phyloP scores from a whole-genome alignment of 768 basidiomycete species.

The Lactarius vividus region DNA sequence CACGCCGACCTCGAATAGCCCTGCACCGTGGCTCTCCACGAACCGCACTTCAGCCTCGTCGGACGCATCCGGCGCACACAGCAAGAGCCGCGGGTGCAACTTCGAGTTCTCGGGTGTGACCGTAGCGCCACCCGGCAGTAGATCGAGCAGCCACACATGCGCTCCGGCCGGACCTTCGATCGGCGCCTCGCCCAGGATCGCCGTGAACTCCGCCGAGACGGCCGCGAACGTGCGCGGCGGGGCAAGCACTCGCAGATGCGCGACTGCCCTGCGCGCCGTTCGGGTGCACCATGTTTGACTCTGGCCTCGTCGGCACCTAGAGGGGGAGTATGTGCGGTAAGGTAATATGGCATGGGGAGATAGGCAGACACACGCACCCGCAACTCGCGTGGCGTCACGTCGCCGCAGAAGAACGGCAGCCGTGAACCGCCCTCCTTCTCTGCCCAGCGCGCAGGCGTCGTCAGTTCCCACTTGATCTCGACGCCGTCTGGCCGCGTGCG shows the following conservation, averaged over 20 bases:
- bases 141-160: constrained; percentile 24
- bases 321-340: neutral
- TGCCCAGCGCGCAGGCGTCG: constrained; percentile 34
- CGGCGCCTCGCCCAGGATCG: constrained; percentile 48
- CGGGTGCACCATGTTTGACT: constrained; percentile 48
- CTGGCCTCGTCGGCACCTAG: constrained; percentile 51
- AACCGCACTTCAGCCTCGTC: constrained; percentile 39
- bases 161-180: constrained; percentile 8
- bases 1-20: constrained; percentile 57
- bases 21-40: constrained; percentile 33
- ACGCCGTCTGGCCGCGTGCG: constrained; percentile 54
- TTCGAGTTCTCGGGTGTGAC: neutral
- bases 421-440: constrained; percentile 32
- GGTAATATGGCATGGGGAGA: neutral
- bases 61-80: constrained; percentile 35
- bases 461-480: constrained; percentile 58
- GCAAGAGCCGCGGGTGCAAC: constrained; percentile 35
- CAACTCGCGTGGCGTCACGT: constrained; percentile 57
- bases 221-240: constrained; percentile 32
- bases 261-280: constrained; percentile 49
- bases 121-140: constrained; percentile 5
- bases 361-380: constrained; percentile 40
- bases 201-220: constrained; percentile 42
- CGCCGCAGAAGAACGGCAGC: constrained; percentile 74
- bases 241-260: constrained; percentile 47